phyloP scores from a whole-genome alignment of 768 basidiomycete genomes.

The Asterophora lycoperdoides region DNA sequence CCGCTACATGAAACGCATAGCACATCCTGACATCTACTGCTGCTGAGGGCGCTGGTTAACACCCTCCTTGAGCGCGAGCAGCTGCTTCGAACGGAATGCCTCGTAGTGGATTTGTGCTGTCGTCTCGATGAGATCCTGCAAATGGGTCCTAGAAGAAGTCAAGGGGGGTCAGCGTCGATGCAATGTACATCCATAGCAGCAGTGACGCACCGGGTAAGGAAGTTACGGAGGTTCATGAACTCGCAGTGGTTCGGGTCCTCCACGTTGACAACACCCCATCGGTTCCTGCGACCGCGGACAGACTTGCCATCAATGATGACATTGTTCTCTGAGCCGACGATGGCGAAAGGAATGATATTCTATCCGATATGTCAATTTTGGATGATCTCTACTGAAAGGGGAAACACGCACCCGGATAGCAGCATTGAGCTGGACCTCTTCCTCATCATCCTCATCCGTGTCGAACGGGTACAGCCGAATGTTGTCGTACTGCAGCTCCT shows the following conservation, averaged over 20 bases:
- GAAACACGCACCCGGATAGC: conserved; percentile 67
- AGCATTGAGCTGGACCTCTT: conserved; percentile 88
- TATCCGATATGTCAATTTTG: conserved; percentile 24
- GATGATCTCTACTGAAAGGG: neutral
- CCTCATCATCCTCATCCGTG: conserved; percentile 91
- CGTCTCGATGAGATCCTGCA: conserved; percentile 98
- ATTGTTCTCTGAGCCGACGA: conserved; percentile 95
- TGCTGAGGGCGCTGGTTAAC: conserved; percentile 65
- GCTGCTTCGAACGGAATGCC: conserved; percentile 98
- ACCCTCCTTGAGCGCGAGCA: conserved; percentile 94
- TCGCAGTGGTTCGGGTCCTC: conserved; percentile 98
- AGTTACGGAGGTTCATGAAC: conserved; percentile 95
- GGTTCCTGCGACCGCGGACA: conserved; percentile 93
- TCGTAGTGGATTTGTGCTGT: conserved; percentile 99
- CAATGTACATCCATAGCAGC: conserved; percentile 18
- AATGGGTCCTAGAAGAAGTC: conserved; percentile 66
- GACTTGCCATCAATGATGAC: conserved; percentile 95
- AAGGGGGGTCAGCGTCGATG: neutral
- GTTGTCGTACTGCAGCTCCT: conserved; percentile 85
- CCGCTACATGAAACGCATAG: conserved; percentile 1
- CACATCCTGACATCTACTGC: conserved; percentile 22
- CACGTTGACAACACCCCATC: conserved; percentile 98
- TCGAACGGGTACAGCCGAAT: conserved; percentile 97
- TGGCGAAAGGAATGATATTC: conserved; percentile 94
- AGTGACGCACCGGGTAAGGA: conserved; percentile 69